These are phyloP conservation scores for Leishmania guyanensis DNA, from an alignment of 208 protist species.

Conservation along the genomic window DNA sequence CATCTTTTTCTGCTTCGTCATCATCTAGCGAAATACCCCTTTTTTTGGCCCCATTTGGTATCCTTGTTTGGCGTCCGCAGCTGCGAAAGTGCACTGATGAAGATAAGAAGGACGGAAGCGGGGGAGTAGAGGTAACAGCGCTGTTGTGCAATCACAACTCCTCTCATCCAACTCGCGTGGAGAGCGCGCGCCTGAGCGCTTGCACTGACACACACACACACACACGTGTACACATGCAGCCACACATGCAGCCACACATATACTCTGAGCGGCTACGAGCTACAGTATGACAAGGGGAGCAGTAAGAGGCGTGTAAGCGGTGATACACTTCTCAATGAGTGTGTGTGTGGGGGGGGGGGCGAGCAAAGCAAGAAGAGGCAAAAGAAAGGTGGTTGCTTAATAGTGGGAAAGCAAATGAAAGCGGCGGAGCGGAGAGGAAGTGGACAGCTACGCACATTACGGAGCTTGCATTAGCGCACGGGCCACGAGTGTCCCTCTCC, in stretches of 20 bases:
- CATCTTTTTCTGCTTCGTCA: not conserved
- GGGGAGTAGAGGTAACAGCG: not conserved
- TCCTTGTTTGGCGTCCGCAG: not conserved
- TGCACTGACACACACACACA: not conserved
- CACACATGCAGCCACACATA: not conserved
- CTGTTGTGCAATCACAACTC: not conserved
- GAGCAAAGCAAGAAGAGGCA: not conserved
- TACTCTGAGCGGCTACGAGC: not conserved
- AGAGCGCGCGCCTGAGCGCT: not conserved
- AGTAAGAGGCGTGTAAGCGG: not conserved
- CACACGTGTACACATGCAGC: not conserved
- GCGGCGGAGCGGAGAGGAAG: not conserved
- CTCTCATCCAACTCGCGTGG: not conserved
- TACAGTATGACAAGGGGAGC: not conserved
- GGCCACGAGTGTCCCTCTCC: too few relatives aligned
- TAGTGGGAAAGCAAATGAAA: not conserved
- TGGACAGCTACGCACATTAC: not conserved
- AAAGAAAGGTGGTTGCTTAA: not conserved
- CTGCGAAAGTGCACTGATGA: not conserved
- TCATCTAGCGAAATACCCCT: not conserved
- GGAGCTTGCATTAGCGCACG: not conserved
- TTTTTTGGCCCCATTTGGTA: not conserved
- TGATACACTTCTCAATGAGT: not conserved
- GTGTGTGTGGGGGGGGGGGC: not conserved
- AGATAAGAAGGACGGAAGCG: not conserved